phyloP scores from a whole-genome alignment of 2,329 filamentous ascomycete species.

The Ophiostoma quercus region DNA sequence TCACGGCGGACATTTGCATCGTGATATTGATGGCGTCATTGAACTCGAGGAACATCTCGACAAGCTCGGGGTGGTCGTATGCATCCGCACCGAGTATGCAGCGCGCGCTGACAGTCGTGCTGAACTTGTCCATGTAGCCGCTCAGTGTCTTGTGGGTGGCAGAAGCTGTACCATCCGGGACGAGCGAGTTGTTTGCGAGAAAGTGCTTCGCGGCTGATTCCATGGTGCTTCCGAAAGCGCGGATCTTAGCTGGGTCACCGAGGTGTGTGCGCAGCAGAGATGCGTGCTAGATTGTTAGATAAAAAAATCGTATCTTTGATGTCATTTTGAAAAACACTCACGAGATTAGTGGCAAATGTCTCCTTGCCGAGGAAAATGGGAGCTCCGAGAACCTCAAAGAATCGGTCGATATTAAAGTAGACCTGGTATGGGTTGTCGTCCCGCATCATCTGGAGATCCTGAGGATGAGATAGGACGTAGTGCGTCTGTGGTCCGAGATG shows the following conservation, averaged over 20 bases:
- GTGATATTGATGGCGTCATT: conserved; percentile 16
- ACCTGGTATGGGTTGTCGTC: conserved; percentile 22
- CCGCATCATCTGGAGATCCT: conserved; percentile 23
- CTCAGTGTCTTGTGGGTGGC: conserved; percentile 7
- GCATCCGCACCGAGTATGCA: conserved; percentile 22
- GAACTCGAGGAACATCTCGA: conserved; percentile 22
- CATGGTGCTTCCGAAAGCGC: conserved; percentile 16
- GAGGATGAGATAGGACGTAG: conserved; percentile 18
- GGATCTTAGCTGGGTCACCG: conserved; percentile 19
- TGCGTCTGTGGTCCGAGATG: conserved; percentile 22
- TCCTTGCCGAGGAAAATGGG: conserved; percentile 21
- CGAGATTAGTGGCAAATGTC: conserved; percentile 18
- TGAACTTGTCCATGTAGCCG: conserved; percentile 22
- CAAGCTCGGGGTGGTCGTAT: conserved; percentile 19
- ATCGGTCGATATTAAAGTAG: conserved; percentile 21
- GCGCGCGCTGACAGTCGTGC: conserved; percentile 21
- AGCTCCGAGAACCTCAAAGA: conserved; percentile 20
- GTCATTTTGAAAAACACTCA: neutral
- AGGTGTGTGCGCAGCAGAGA: conserved; percentile 21
- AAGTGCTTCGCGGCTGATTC: conserved; percentile 19
- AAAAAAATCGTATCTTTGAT: neutral
- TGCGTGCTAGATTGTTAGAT: conserved; percentile 13
- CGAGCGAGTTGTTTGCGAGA: conserved; percentile 14
- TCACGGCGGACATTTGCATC: conserved; percentile 20
- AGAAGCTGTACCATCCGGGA: neutral